Conservation (phyloP, 129 eudicot species). For the Rutidosis leptorrhynchoides region DNA sequence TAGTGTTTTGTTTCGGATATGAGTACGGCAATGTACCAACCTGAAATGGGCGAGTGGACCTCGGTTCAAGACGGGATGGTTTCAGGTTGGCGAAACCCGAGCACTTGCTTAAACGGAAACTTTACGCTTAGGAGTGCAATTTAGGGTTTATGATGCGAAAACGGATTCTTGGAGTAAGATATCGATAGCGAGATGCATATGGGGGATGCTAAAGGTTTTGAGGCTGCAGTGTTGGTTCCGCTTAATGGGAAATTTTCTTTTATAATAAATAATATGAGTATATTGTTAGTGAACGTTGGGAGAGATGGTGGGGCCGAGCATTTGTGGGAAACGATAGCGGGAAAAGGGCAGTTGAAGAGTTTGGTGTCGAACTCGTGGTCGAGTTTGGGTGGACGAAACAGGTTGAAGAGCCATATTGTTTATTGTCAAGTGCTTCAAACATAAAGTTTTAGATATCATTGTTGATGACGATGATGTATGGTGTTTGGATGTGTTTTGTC, state of each 20-base stretch:
- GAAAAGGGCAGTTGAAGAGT: slow-evolving; percentile 74
- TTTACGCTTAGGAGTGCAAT: slow-evolving; percentile 71
- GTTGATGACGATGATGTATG: slow-evolving; percentile 17
- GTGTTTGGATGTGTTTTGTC: slow-evolving; percentile 27
- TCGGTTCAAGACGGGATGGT: slow-evolving; percentile 80
- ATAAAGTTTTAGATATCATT: slow-evolving; percentile 25
- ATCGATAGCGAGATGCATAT: slow-evolving; percentile 76
- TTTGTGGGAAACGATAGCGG: slow-evolving; percentile 70
- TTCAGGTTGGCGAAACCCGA: slow-evolving; percentile 80
- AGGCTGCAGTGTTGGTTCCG: slow-evolving; percentile 79
- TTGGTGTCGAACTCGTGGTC: slow-evolving; percentile 64
- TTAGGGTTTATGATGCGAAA: slow-evolving; percentile 67
- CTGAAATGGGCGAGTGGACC: slow-evolving; percentile 57
- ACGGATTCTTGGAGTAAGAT: slow-evolving; percentile 72
- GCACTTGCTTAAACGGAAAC: slow-evolving; percentile 64
- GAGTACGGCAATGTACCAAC: slow-evolving; percentile 73
- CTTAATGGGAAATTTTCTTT: slow-evolving; percentile 60
- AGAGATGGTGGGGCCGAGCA: slow-evolving; percentile 50
- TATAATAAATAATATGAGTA: slow-evolving; percentile 72
- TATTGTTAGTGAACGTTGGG: slow-evolving; percentile 57
- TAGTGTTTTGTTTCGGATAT: slow-evolving; percentile 74
- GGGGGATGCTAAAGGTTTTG: slow-evolving; percentile 76
- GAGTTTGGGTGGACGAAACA: slow-evolving; percentile 59
- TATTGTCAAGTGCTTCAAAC: slow-evolving; percentile 86
- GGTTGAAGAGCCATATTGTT: slow-evolving; percentile 67